Evolutionary conservation across 2,329 filamentous ascomycete genomes (phyloP).

Genomic region (Cryphonectria radicalis): DNA sequence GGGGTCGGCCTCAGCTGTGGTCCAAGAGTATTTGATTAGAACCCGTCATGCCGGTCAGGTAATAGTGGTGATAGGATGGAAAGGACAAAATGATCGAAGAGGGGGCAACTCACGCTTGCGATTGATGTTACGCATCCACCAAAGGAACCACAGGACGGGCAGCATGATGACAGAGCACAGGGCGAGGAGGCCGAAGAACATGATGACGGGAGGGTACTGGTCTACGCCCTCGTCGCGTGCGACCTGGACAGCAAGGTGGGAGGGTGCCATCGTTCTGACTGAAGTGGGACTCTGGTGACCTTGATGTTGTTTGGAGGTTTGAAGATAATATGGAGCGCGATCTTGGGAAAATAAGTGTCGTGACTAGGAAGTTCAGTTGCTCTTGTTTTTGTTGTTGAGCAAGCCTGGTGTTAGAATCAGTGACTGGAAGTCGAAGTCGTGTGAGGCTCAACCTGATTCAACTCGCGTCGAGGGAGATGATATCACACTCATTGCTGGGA

Average conservation of each 20-base stretch:
- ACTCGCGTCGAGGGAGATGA: neutral
- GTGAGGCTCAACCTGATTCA: neutral
- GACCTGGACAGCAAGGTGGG: neutral
- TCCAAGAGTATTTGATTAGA: neutral
- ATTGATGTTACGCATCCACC: constrained; percentile 5
- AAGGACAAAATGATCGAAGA: neutral
- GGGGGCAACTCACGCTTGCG: neutral
- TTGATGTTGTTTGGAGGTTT: neutral
- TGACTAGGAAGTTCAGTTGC: neutral
- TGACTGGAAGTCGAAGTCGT: neutral
- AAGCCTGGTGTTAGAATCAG: neutral
- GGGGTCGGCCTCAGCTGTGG: neutral
- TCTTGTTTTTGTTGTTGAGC: neutral
- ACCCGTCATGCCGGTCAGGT: neutral
- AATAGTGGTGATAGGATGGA: neutral
- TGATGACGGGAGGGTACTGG: neutral
- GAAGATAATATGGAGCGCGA: neutral
- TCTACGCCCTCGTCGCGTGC: neutral
- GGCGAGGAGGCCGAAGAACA: constrained; percentile 1
- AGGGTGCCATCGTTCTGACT: neutral
- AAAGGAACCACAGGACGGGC: constrained; percentile 11
- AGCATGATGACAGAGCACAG: neutral
- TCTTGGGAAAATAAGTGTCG: neutral
- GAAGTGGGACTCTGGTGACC: neutral
- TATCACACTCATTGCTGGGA: neutral